Evolutionary conservation across 1,284 basidiomycete species (phyloP).

Genomic region (Lentinus polychrous): DNA sequence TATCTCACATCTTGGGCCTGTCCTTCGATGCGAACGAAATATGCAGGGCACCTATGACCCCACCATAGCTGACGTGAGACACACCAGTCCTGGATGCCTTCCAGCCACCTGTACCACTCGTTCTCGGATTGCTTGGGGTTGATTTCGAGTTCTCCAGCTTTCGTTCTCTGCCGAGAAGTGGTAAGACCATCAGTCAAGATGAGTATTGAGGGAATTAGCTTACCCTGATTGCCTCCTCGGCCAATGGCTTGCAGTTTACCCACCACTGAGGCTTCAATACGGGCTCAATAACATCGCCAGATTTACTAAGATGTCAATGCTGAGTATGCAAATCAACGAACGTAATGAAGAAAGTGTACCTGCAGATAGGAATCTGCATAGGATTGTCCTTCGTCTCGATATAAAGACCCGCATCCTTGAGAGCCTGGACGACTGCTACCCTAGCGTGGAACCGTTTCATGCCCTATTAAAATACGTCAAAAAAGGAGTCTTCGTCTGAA

Average conservation of each 20-base stretch:
- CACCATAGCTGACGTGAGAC: conserved; percentile 99
- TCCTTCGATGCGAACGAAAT: conserved; percentile 87
- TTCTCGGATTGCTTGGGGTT: conserved; percentile 82
- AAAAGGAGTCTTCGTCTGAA: background rate
- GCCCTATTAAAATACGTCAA: conserved; percentile 41
- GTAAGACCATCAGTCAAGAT: background rate
- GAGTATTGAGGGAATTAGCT: conserved; percentile 2
- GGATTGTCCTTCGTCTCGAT: conserved; percentile 93
- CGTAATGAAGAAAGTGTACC: conserved; percentile 30
- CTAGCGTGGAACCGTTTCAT: conserved; percentile 97
- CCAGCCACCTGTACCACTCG: conserved; percentile 97
- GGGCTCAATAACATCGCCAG: conserved; percentile 94
- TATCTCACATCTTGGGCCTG: conserved; percentile 62
- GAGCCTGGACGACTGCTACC: conserved; percentile 75
- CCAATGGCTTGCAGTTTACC: conserved; percentile 91
- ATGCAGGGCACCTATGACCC: conserved; percentile 96
- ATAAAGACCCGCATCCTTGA: conserved; percentile 85
- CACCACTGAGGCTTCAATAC: conserved; percentile 99
- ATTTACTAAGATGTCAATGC: conserved; percentile 54
- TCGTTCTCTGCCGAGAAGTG: conserved; percentile 56
- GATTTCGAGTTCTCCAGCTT: conserved; percentile 81
- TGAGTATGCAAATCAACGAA: background rate
- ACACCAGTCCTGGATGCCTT: conserved; percentile 98
- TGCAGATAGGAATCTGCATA: conserved; percentile 92
- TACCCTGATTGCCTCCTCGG: conserved; percentile 85